A percentile compares a stretch with the other conserved stretches of the same genome.
Conservation (phyloP, 805 yeast species). For the Saccharomycopsis schoenii region DNA sequence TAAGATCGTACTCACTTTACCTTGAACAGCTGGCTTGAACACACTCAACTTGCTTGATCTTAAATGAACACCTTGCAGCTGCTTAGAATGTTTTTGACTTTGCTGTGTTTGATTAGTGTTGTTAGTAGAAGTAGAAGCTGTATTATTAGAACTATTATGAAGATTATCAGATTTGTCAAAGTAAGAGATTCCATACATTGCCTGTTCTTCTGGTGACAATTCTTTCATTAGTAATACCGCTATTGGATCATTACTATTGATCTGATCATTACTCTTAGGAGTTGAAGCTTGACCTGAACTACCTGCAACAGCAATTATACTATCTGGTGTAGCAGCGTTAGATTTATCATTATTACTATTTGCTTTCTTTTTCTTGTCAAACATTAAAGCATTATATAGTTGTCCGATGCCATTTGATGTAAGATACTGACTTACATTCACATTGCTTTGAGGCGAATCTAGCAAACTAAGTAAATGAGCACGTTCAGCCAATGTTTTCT, state of each 20-base stretch:
- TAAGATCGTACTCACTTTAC: slow-evolving; percentile 48
- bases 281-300: slow-evolving; percentile 20
- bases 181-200: slow-evolving; percentile 70
- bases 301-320: not conserved
- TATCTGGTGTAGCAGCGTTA: not conserved
- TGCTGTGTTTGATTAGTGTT: not conserved
- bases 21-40: slow-evolving; percentile 67
- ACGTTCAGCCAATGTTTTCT: slow-evolving; percentile 76
- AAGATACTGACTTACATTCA: slow-evolving; percentile 63
- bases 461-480: slow-evolving; percentile 65
- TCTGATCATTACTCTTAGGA: slow-evolving; percentile 18
- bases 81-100: slow-evolving; percentile 40
- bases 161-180: not conserved
- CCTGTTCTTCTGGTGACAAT: slow-evolving; percentile 69
- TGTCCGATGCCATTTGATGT: slow-evolving; percentile 87
- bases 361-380: slow-evolving; percentile 48
- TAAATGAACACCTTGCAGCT: slow-evolving; percentile 71
- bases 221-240: slow-evolving; percentile 38
- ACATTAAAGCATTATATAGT: slow-evolving; percentile 68
- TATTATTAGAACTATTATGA: not conserved
- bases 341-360: slow-evolving; percentile 18
- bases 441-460: slow-evolving; percentile 74
- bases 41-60: slow-evolving; percentile 73
- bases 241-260: slow-evolving; percentile 21
- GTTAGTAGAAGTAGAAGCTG: not conserved